Percentiles rank a stretch among this genome's conserved stretches.
phyloP scores from a whole-genome alignment of 2,329 filamentous ascomycete species.

The Sporothrix brasiliensis region DNA sequence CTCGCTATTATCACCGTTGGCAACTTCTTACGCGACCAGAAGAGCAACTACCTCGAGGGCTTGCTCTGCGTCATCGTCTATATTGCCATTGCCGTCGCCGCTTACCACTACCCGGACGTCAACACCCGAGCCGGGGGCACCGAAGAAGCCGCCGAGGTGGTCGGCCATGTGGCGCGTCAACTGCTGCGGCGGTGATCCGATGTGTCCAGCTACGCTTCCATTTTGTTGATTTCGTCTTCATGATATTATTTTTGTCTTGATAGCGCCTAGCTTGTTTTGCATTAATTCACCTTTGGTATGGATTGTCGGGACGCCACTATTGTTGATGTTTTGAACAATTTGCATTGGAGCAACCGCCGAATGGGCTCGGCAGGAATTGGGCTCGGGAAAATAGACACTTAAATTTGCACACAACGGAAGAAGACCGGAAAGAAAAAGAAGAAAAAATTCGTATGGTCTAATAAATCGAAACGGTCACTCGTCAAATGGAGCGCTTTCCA shows the following conservation, averaged over 20 bases:
- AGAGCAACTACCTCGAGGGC: conserved; percentile 89
- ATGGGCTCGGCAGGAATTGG: background rate
- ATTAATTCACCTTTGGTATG: background rate
- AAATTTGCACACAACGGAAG: no score
- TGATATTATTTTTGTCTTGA: background rate
- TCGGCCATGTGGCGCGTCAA: conserved; percentile 17
- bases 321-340: background rate
- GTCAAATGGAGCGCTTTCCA: background rate
- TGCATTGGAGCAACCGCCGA: conserved; percentile 4
- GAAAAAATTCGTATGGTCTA: background rate
- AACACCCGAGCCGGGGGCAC: background rate
- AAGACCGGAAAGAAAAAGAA: no score
- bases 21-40: conserved; percentile 83
- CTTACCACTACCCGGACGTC: conserved; percentile 37
- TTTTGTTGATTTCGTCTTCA: background rate
- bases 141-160: conserved; percentile 7
- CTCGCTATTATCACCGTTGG: conserved; percentile 84
- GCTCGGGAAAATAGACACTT: background rate
- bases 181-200: background rate
- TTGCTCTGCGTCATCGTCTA: conserved; percentile 73
- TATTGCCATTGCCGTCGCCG: conserved; percentile 59
- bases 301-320: background rate
- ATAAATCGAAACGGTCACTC: background rate
- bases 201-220: background rate
- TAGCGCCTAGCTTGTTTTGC: background rate